Percentiles rank a stretch among this genome's conserved stretches.
phyloP scores from a whole-genome alignment of 768 basidiomycete genomes.

The Pseudohyphozyma bogoriensis region DNA sequence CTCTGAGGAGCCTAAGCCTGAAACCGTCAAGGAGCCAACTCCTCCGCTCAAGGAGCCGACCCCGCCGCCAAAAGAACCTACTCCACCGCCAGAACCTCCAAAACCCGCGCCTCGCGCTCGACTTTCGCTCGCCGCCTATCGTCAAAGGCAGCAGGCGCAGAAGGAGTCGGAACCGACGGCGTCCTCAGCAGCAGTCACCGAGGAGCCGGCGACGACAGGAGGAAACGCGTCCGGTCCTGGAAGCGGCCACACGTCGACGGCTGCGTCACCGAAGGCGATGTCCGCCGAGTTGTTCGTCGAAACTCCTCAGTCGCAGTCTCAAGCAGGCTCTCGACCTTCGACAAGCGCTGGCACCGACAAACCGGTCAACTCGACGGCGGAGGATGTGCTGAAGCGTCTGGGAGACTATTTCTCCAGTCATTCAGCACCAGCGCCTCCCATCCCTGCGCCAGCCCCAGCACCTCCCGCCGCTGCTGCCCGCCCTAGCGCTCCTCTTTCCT shows the following conservation, averaged over 20 bases:
- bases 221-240: slow-evolving; percentile 2
- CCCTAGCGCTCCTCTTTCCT: not conserved
- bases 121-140: slow-evolving; percentile 25
- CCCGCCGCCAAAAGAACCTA: not conserved
- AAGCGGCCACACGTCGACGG: slow-evolving; percentile 18
- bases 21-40: not conserved
- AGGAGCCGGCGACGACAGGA: not conserved
- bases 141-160: slow-evolving; percentile 3
- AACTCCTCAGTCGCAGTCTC: slow-evolving; percentile 7
- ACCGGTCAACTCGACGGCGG: slow-evolving; percentile 13
- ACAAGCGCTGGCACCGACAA: not conserved
- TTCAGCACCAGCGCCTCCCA: not conserved
- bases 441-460: not conserved
- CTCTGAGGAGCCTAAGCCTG: not conserved
- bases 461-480: not conserved
- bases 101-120: slow-evolving; percentile 14
- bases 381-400: slow-evolving; percentile 28
- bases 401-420: slow-evolving; percentile 21
- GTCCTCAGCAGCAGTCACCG: slow-evolving; percentile 3
- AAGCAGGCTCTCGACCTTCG: not conserved
- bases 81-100: slow-evolving; percentile 11
- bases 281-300: too few species aligned
- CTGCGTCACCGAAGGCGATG: too few species aligned
- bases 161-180: not conserved
- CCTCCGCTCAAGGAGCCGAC: not conserved